phyloP scores from a whole-genome alignment of 75 land plant genomes.

The Picea sitchensis region DNA sequence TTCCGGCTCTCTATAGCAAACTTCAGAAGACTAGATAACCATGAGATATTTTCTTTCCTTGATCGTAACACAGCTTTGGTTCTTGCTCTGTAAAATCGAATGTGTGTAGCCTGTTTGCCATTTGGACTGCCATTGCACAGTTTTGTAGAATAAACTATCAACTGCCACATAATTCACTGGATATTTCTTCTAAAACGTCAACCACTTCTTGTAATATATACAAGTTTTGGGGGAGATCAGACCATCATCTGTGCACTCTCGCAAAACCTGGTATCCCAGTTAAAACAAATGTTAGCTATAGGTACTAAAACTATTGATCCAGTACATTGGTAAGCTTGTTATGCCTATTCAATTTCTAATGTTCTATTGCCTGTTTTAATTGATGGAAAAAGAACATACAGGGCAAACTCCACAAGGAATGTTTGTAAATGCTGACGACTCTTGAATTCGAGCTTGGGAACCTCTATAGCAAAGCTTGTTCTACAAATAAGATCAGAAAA shows the following conservation, averaged over 20 bases:
- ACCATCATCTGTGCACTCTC: conserved; percentile 74
- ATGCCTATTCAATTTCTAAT: too few relatives aligned
- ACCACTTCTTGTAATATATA: conserved; percentile 73
- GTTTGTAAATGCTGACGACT: conserved; percentile 55
- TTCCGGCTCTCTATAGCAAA: too few relatives aligned
- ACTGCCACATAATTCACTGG: neutral
- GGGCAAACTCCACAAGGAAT: conserved; percentile 98
- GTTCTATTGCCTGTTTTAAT: neutral
- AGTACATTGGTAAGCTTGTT: neutral
- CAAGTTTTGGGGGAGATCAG: conserved; percentile 79
- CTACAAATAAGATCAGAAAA: conserved; percentile 10
- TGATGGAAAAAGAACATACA: conserved; percentile 13
- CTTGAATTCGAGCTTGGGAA: conserved; percentile 35
- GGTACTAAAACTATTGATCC: neutral
- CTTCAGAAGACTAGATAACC: too few relatives aligned
- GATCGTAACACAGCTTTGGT: too few relatives aligned
- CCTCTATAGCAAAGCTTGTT: conserved; percentile 35
- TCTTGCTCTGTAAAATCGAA: too few relatives aligned
- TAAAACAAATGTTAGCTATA: neutral
- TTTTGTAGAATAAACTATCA: too few relatives aligned
- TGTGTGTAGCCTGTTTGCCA: too few relatives aligned
- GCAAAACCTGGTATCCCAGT: conserved; percentile 35
- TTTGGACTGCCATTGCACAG: too few relatives aligned
- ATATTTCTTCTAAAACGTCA: conserved; percentile 36
- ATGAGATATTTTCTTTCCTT: too few relatives aligned